These are phyloP conservation scores for Cyclotella sp. DNA, from an alignment of 108 stramenopile species.

Conservation along the genomic window DNA sequence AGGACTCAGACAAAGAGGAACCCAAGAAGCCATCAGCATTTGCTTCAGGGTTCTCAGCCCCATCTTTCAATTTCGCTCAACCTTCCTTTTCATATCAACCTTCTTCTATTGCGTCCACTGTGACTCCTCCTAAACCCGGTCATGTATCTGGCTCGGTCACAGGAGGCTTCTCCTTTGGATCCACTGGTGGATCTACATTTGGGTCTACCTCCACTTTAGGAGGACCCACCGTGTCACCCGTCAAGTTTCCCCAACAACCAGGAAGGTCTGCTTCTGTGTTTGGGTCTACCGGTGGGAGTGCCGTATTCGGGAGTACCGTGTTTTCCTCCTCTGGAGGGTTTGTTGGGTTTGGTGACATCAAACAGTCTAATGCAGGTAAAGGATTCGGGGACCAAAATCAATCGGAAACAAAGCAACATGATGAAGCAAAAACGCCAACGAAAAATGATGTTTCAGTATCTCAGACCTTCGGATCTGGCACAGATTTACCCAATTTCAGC, in stretches of 20 bases:
- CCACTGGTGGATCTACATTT: conserved; percentile 32
- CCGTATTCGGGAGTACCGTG: no score
- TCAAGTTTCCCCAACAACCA: neutral
- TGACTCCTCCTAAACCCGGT: neutral
- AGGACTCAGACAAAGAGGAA: neutral
- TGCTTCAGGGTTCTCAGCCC: conserved; percentile 42
- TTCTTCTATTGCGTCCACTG: neutral
- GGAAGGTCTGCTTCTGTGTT: neutral
- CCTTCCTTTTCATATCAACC: conserved; percentile 14
- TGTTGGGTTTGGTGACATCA: conserved; percentile 35
- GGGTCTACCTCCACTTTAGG: conserved; percentile 53
- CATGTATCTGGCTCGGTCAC: conserved; percentile 12
- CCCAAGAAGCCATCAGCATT: conserved; percentile 24
- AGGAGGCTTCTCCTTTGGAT: conserved; percentile 21
- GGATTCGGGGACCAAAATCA: conserved; percentile 5
- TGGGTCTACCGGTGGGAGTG: neutral
- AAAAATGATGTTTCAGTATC: neutral
- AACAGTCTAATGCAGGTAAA: neutral
- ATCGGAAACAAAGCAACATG: neutral
- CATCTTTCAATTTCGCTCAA: conserved; percentile 31
- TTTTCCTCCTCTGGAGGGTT: conserved; percentile 28
- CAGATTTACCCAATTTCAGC: conserved; percentile 7
- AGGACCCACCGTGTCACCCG: conserved; percentile 18
- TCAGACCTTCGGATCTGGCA: conserved; percentile 19
- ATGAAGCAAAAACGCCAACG: neutral